Evolutionary conservation across 345 rosid species (phyloP).

Genomic region (Lepidium sativum): DNA sequence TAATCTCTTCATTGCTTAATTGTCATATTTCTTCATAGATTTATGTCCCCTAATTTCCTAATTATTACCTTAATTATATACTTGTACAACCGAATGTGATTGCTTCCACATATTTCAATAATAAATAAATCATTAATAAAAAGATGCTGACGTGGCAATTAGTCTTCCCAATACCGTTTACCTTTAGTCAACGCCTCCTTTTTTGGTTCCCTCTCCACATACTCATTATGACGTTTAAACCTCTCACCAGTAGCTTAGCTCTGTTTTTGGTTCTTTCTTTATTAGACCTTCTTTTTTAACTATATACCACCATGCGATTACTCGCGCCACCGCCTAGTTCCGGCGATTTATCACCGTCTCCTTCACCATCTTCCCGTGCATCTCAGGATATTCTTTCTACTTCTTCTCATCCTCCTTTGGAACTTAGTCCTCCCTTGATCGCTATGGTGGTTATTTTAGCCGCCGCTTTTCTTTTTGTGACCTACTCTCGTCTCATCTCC

Average conservation of each 20-base stretch:
- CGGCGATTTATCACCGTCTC: constrained; percentile 17
- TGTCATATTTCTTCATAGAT: not conserved
- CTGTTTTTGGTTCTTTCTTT: constrained; percentile 14
- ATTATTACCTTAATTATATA: not conserved
- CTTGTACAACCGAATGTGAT: not conserved
- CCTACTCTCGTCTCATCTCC: constrained; percentile 77
- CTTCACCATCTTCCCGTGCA: constrained; percentile 11
- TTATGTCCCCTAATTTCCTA: not conserved
- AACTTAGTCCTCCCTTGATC: constrained; percentile 87
- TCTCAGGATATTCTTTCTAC: not conserved
- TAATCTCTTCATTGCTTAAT: not conserved
- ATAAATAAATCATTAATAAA: not conserved
- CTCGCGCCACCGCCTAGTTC: constrained; percentile 15
- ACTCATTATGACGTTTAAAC: constrained; percentile 16
- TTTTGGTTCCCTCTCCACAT: not conserved
- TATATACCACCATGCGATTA: constrained; percentile 21
- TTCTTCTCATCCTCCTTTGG: constrained; percentile 43
- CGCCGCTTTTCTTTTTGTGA: constrained; percentile 61
- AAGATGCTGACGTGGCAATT: constrained; percentile 15
- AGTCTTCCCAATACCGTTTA: constrained; percentile 17
- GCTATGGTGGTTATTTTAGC: constrained; percentile 87
- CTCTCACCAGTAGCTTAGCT: constrained; percentile 2
- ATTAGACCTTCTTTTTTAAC: not conserved
- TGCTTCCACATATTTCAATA: not conserved
- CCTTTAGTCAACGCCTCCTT: constrained; percentile 23